phyloP scores from a whole-genome alignment of 805 yeast genomes.

The Kazachstania africana region DNA sequence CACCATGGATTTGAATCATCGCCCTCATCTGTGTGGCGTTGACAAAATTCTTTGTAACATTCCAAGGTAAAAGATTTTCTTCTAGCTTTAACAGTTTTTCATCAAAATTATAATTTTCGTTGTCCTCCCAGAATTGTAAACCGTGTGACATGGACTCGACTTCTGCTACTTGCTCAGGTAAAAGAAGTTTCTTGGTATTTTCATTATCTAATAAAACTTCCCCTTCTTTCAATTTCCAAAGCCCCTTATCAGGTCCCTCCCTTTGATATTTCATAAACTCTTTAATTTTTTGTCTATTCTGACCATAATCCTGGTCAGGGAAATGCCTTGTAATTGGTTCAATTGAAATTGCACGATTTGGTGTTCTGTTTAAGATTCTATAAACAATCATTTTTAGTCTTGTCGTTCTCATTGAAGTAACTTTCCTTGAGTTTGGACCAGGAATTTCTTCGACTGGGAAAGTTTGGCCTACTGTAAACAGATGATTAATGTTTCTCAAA shows the following conservation, averaged over 20 bases:
- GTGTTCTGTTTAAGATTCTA: conserved; percentile 67
- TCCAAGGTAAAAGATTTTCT: conserved; percentile 91
- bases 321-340: conserved; percentile 84
- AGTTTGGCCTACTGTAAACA: conserved; percentile 84
- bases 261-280: conserved; percentile 97
- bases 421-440: conserved; percentile 94
- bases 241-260: conserved; percentile 87
- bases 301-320: conserved; percentile 96
- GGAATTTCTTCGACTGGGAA: conserved; percentile 93
- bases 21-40: conserved; percentile 94
- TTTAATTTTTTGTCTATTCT: conserved; percentile 85
- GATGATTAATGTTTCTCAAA: conserved; percentile 53
- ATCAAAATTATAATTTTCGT: conserved; percentile 41
- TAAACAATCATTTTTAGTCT: conserved; percentile 88
- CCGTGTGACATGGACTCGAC: conserved; percentile 90
- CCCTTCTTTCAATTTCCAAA: conserved; percentile 72
- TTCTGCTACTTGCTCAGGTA: conserved; percentile 83
- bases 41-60: conserved; percentile 78
- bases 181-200: conserved; percentile 65
- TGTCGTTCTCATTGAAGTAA: conserved; percentile 83
- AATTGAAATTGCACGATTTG: conserved; percentile 64
- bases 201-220: conserved; percentile 66
- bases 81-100: conserved; percentile 51
- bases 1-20: conserved; percentile 88
- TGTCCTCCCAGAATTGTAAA: conserved; percentile 78